Conservation (phyloP, 2,329 filamentous ascomycete genomes). For the Monosporascus ibericus region DNA sequence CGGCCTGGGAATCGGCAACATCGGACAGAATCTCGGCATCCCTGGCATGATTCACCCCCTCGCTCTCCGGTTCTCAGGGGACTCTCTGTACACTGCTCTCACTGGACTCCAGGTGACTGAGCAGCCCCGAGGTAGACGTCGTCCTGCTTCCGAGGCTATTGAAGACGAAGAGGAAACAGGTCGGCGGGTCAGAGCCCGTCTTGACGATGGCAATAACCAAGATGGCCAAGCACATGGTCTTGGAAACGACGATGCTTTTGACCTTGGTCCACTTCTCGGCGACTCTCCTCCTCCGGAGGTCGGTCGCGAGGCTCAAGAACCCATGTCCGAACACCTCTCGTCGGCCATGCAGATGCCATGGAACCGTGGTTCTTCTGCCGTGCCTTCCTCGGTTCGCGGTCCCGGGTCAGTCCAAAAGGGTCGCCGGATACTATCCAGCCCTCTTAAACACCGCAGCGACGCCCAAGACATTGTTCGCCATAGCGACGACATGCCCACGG, state of each 20-base stretch:
- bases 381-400: slow-evolving; percentile 40
- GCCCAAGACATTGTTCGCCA: slow-evolving; percentile 38
- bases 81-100: slow-evolving; percentile 32
- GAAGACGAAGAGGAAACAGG: slow-evolving; percentile 27
- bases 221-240: slow-evolving; percentile 14
- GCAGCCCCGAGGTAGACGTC: slow-evolving; percentile 23
- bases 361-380: slow-evolving; percentile 42
- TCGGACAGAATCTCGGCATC: slow-evolving; percentile 27
- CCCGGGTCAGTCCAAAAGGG: slow-evolving; percentile 32
- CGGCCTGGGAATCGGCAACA: slow-evolving; percentile 30
- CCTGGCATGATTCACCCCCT: slow-evolving; percentile 36
- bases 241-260: slow-evolving; percentile 20
- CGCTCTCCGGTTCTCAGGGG: slow-evolving; percentile 39
- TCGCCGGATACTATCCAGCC: slow-evolving; percentile 35
- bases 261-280: slow-evolving; percentile 10
- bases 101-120: slow-evolving; percentile 27
- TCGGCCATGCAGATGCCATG: slow-evolving; percentile 44
- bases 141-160: slow-evolving; percentile 39
- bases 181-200: slow-evolving; percentile 33
- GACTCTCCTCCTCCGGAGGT: slow-evolving; percentile 18
- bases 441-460: slow-evolving; percentile 30
- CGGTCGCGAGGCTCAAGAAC: slow-evolving; percentile 50
- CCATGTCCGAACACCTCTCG: slow-evolving; percentile 60
- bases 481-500: slow-evolving; percentile 35
- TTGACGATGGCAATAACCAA: slow-evolving; percentile 17